phyloP scores from a whole-genome alignment of 768 basidiomycete species.

The Pisolithus marmoratus region DNA sequence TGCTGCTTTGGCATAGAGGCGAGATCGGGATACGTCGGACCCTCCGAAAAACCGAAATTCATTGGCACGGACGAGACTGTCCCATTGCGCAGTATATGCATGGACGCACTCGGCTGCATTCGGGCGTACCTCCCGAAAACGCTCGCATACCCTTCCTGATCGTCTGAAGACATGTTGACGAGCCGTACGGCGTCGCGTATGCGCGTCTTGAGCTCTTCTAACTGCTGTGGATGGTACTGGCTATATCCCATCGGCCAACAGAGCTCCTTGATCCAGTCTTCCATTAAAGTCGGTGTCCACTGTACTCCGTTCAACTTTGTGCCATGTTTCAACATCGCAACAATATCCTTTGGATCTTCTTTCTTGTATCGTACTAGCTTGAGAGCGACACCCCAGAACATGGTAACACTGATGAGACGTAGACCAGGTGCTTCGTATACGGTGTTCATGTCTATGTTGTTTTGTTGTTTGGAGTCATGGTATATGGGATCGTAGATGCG shows the following conservation, averaged over 20 bases:
- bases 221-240: slow-evolving; percentile 38
- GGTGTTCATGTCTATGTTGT: slow-evolving; percentile 50
- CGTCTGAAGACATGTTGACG: slow-evolving; percentile 14
- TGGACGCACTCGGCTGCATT: neutral
- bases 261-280: slow-evolving; percentile 49
- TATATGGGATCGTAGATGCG: slow-evolving; percentile 56
- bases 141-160: neutral
- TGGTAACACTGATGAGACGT: slow-evolving; percentile 53
- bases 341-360: slow-evolving; percentile 61
- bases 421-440: slow-evolving; percentile 55
- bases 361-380: slow-evolving; percentile 65
- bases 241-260: slow-evolving; percentile 65
- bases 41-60: too few species aligned
- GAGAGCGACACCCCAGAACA: slow-evolving; percentile 67
- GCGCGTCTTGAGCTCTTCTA: slow-evolving; percentile 40
- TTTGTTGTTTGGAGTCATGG: slow-evolving; percentile 41
- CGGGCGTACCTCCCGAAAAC: slow-evolving; percentile 1
- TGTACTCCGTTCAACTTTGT: slow-evolving; percentile 42
- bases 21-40: too few species aligned
- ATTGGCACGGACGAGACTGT: too few species aligned
- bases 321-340: slow-evolving; percentile 60
- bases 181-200: slow-evolving; percentile 49
- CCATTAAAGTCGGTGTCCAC: slow-evolving; percentile 52
- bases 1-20: too few species aligned
- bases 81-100: too few species aligned